Base-by-base conservation (phyloP, 192 early-diverging fungal genomes). In the Coemansia sp. region DNA sequence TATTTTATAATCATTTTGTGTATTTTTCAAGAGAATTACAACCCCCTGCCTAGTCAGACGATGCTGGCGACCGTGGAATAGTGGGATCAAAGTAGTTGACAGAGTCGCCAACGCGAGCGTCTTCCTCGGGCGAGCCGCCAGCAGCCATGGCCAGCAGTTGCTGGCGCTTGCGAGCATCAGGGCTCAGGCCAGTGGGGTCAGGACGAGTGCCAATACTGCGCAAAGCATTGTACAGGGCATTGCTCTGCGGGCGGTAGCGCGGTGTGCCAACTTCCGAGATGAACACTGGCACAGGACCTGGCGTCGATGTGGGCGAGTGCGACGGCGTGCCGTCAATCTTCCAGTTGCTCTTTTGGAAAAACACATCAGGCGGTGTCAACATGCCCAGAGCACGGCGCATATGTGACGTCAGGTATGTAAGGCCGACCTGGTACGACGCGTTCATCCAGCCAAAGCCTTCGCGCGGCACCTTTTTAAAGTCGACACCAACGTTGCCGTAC, bases 401-500 rank as follows among this genome's bases (percentile, higher is more conserved):
- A 50, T 86, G 83, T 15, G 77, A 71, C 12, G 85, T 89, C 58
- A 96, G 74, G 60, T 91, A 92, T 2, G 79, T 84, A 32, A 94
- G 70, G 15, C 94, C 94, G 6, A 94, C 85, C 76, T 93, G 89
- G 73, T 88, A 89, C 25, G 86, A 89, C 6, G 95, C 91, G 64
- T 98, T 98, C 96, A 98, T 98, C 96, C 96, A 98, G 11, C 96
- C 96, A 78, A 98, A 98, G 12, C 96, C 96, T 82, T 98, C 96
- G 5, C 92, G 85, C 0, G 93, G 90, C 19, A 98, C 90, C 70
- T 85, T 92, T 75, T 93, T 91, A 83, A 98, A 98, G 68, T 97
- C 95, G 0, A 86, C 75, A 3, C 97, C 97, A 0, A 98, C 94
- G 60, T 96, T 96, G 29, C 96, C 96, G 60, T 98, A 98, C 80